phyloP scores from a whole-genome alignment of 1,284 basidiomycete genomes.

The Sphagnurus paluster region DNA sequence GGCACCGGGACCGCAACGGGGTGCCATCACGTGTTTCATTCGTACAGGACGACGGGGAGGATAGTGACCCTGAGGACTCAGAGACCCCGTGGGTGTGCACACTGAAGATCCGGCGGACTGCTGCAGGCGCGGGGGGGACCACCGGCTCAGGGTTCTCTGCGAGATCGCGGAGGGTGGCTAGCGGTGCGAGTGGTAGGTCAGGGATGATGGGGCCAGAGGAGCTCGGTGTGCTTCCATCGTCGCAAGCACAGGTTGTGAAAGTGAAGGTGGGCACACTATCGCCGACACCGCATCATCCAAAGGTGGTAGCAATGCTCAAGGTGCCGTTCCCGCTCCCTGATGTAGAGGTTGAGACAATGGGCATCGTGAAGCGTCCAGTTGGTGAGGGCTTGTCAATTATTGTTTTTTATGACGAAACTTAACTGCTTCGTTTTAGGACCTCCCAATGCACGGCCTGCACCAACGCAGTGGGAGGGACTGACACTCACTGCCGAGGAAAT shows the following conservation, averaged over 20 bases:
- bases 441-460: conserved; percentile 1
- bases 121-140: conserved; percentile 23
- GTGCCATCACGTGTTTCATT: conserved; percentile 19
- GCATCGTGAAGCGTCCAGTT: conserved; percentile 49
- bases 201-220: conserved; percentile 6
- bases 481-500: conserved; percentile 87
- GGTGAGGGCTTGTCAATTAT: conserved; percentile 26
- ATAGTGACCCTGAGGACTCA: conserved; percentile 92
- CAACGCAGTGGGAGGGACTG: conserved; percentile 40
- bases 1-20: conserved; percentile 12
- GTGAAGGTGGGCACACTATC: conserved; percentile 79
- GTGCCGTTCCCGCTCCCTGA: conserved; percentile 85
- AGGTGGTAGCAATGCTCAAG: conserved; percentile 89
- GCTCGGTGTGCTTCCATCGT: conserved; percentile 4
- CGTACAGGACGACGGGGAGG: conserved; percentile 53
- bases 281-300: conserved; percentile 95
- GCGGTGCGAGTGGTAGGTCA: neutral
- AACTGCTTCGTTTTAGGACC: conserved; percentile 2
- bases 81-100: conserved; percentile 95
- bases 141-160: conserved; percentile 6
- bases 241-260: conserved; percentile 26
- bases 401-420: neutral
- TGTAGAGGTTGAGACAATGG: conserved; percentile 63
- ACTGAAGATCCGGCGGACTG: conserved; percentile 50
- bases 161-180: conserved; percentile 8